A percentile compares a stretch with the other conserved stretches of the same genome.
Conservation (phyloP, 1,139 yeast species). For the Sugiyamaella neomexicana region DNA sequence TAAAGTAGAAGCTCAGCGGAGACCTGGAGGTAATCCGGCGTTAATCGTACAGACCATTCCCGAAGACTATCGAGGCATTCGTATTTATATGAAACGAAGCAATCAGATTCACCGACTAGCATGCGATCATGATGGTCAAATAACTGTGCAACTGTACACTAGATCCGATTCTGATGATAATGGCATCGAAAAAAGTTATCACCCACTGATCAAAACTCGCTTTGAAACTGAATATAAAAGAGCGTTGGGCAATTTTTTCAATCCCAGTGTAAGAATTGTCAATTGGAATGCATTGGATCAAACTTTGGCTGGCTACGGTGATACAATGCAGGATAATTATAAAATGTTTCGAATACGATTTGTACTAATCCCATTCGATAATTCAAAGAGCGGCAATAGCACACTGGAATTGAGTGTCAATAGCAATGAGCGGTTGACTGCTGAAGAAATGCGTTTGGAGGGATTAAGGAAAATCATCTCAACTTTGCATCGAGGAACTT, state of each 20-base stretch:
- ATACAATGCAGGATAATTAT: conserved; percentile 54
- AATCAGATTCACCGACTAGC: conserved; percentile 83
- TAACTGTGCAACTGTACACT: conserved; percentile 74
- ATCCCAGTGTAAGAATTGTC: conserved; percentile 53
- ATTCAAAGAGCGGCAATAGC: conserved; percentile 46
- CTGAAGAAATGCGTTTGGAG: conserved; percentile 85
- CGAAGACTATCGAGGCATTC: conserved; percentile 52
- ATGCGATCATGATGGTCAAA: conserved; percentile 65
- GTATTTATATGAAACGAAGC: conserved; percentile 72
- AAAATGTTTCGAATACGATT: conserved; percentile 72
- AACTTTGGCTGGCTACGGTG: conserved; percentile 84
- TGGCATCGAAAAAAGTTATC: conserved; percentile 38
- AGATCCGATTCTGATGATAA: conserved; percentile 22
- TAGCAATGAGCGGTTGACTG: conserved; percentile 62
- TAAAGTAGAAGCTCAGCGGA: conserved; percentile 61
- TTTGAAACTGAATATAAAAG: conserved; percentile 69
- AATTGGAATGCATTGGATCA: conserved; percentile 96
- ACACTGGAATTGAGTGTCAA: conserved; percentile 25
- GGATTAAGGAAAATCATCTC: conserved; percentile 76
- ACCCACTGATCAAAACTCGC: conserved; percentile 70
- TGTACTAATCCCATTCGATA: conserved; percentile 71
- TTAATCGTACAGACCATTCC: conserved; percentile 44
- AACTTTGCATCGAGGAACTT: conserved; percentile 61
- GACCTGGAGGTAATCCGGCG: conserved; percentile 56
- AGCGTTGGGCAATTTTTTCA: conserved; percentile 57